Percentiles rank a stretch among this genome's conserved stretches.
Evolutionary conservation across 352 stramenopile species (phyloP).

Genomic region (Globisporangium barbulae): DNA sequence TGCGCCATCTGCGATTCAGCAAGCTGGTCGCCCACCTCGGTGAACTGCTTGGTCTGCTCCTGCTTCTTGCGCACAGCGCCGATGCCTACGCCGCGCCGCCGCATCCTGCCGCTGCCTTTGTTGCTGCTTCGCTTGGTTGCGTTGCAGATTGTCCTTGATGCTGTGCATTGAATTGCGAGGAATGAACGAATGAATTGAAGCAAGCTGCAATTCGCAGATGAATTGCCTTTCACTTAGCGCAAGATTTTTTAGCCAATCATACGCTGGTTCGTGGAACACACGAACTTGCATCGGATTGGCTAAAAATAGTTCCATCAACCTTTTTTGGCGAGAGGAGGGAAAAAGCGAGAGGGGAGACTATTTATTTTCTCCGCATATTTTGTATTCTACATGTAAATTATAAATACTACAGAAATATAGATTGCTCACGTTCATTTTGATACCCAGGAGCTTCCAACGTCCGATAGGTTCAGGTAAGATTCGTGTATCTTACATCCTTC

Average conservation of each 20-base stretch:
- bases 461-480: neutral
- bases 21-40: slow-evolving; percentile 78
- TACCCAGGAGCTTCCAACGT: too few relatives aligned
- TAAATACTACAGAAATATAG: neutral
- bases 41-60: slow-evolving; percentile 85
- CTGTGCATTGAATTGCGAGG: neutral
- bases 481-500: neutral
- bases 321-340: neutral
- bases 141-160: neutral
- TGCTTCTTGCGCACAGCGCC: slow-evolving; percentile 86
- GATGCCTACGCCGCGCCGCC: slow-evolving; percentile 79
- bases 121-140: neutral
- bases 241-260: slow-evolving; percentile 55
- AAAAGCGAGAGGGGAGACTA: neutral
- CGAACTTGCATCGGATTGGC: neutral
- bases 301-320: neutral
- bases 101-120: slow-evolving; percentile 22
- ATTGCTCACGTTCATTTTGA: neutral
- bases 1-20: slow-evolving; percentile 78
- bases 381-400: slow-evolving; percentile 5
- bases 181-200: slow-evolving; percentile 19
- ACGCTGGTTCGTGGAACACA: slow-evolving; percentile 48
- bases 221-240: slow-evolving; percentile 6
- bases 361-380: neutral
- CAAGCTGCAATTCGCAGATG: slow-evolving; percentile 3